A percentile compares a stretch with the other conserved stretches of the same genome.
Conservation (phyloP, 2,329 filamentous ascomycete species). For the Domatiomyces catenatus region DNA sequence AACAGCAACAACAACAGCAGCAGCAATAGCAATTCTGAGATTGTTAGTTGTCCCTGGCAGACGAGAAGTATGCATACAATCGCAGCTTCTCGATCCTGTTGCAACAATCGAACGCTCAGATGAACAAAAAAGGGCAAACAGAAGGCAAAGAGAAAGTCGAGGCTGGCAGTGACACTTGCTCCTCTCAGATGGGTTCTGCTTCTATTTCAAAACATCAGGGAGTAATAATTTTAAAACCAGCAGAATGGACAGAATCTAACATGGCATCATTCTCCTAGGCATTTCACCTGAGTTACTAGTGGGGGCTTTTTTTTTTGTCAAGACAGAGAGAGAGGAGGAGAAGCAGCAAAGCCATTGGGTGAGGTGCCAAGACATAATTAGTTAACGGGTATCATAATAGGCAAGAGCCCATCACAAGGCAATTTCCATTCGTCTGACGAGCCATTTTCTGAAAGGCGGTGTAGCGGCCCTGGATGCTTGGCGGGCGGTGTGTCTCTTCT, state of each 20-base stretch:
- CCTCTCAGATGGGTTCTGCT: background rate
- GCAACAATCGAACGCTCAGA: too few species aligned
- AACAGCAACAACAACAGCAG: background rate
- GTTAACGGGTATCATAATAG: too few species aligned
- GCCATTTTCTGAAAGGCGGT: background rate
- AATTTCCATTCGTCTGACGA: background rate
- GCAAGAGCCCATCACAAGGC: background rate
- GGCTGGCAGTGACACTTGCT: too few species aligned
- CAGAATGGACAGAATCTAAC: background rate
- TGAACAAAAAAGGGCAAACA: too few species aligned
- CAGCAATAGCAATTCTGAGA: background rate
- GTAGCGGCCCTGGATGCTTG: conserved; percentile 25
- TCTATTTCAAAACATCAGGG: background rate
- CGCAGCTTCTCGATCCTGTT: too few species aligned
- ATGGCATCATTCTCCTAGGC: background rate
- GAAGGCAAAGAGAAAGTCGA: too few species aligned
- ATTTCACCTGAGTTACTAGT: background rate
- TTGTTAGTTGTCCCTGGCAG: background rate
- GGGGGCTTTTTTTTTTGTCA: background rate
- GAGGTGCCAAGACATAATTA: background rate
- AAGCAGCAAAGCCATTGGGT: background rate
- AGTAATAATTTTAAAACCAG: background rate
- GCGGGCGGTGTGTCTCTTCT: conserved; percentile 39
- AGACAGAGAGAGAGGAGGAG: background rate
- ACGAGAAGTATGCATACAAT: too few species aligned